Conservation (phyloP, 352 stramenopile species). For the Globisporangium alternatum region DNA sequence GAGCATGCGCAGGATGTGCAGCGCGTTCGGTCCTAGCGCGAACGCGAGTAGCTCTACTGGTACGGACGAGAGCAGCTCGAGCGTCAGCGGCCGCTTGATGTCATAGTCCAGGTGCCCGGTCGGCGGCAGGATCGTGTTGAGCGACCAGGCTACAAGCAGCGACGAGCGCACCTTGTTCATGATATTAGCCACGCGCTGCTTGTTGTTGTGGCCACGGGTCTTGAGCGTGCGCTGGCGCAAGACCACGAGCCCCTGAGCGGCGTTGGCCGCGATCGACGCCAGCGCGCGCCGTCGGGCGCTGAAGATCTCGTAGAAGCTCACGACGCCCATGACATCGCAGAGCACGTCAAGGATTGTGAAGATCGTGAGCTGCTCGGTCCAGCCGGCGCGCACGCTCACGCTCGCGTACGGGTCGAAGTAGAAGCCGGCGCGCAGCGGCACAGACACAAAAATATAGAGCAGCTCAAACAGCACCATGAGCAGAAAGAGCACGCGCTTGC, state of each 20-base stretch:
- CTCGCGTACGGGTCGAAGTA: slow-evolving; percentile 38
- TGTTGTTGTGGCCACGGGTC: slow-evolving; percentile 1
- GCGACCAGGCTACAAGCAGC: slow-evolving; percentile 45
- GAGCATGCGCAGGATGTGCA: slow-evolving; percentile 51
- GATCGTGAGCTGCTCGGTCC: slow-evolving; percentile 46
- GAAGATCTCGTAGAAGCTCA: slow-evolving; percentile 56
- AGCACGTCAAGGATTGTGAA: slow-evolving; percentile 51
- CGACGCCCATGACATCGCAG: slow-evolving; percentile 37
- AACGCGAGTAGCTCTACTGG: slow-evolving; percentile 50
- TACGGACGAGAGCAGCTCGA: slow-evolving; percentile 47
- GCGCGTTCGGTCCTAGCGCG: slow-evolving; percentile 38
- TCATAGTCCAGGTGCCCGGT: slow-evolving; percentile 20
- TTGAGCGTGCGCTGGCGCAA: slow-evolving; percentile 15
- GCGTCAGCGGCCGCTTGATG: slow-evolving; percentile 34
- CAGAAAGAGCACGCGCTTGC: slow-evolving; percentile 21
- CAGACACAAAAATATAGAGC: slow-evolving; percentile 37
- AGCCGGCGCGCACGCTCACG: slow-evolving; percentile 19
- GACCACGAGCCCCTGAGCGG: slow-evolving; percentile 16
- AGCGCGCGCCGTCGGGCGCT: slow-evolving; percentile 32
- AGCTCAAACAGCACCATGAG: slow-evolving; percentile 25
- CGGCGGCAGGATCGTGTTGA: slow-evolving; percentile 59
- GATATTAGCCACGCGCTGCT: slow-evolving; percentile 14
- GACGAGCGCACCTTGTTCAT: slow-evolving; percentile 30
- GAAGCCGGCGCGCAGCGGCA: slow-evolving; percentile 39
- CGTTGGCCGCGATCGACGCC: slow-evolving; percentile 31